Conservation (phyloP, 495 filamentous ascomycete species). For the Trichoderma asperelloides region DNA sequence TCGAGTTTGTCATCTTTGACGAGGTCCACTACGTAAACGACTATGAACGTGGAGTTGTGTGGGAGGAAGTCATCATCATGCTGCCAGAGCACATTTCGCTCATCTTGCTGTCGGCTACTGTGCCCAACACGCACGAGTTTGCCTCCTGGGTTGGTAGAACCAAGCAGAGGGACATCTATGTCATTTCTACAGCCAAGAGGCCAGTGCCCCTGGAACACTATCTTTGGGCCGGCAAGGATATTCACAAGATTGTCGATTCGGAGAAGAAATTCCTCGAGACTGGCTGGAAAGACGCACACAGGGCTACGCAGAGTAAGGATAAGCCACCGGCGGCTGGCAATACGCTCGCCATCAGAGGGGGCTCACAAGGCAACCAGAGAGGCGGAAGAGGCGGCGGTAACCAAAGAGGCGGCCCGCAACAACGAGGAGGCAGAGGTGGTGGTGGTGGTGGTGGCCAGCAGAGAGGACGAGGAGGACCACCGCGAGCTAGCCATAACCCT, state of each 20-base stretch:
- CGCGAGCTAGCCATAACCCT: conserved; percentile 46
- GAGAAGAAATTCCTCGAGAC: conserved; percentile 83
- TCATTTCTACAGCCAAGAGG: conserved; percentile 93
- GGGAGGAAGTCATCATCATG: conserved; percentile 99
- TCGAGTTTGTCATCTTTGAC: conserved; percentile 98
- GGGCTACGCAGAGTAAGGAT: conserved; percentile 71
- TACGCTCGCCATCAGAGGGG: conserved; percentile 48
- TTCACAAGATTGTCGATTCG: conserved; percentile 87
- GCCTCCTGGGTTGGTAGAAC: conserved; percentile 97
- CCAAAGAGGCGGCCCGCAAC: conserved; percentile 49
- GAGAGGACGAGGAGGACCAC: conserved; percentile 50
- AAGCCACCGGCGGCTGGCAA: conserved; percentile 30
- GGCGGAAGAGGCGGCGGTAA: conserved; percentile 34
- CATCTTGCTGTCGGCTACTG: conserved; percentile 90
- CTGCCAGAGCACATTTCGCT: conserved; percentile 92
- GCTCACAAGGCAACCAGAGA: conserved; percentile 33
- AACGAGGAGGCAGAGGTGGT: conserved; percentile 44
- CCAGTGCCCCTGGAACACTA: conserved; percentile 94
- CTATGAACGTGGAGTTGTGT: conserved; percentile 91
- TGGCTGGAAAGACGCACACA: conserved; percentile 92
- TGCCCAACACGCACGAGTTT: conserved; percentile 95
- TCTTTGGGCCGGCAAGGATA: conserved; percentile 85
- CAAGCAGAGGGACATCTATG: conserved; percentile 98
- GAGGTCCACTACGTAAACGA: conserved; percentile 99
- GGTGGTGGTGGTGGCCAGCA: conserved; percentile 42